Conservation (phyloP, 2,329 filamentous ascomycete species). For the Conoideocrella luteorostrata region DNA sequence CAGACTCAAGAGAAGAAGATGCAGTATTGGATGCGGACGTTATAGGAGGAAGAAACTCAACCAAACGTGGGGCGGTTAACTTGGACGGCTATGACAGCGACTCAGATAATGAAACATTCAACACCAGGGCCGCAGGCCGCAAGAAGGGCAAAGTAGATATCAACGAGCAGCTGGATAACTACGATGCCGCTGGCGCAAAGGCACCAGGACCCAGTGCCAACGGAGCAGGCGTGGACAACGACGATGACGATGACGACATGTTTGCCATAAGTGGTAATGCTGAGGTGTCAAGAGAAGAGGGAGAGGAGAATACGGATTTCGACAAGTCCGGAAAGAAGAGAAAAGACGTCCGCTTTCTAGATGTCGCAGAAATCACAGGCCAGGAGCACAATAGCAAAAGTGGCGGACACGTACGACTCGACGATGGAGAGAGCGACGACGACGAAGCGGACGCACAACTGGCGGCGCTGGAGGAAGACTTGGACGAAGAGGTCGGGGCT, state of each 20-base stretch:
- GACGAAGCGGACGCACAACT: slow-evolving; percentile 64
- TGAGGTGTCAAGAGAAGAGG: slow-evolving; percentile 30
- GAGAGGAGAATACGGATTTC: slow-evolving; percentile 25
- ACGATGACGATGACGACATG: slow-evolving; percentile 73
- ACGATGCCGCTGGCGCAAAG: slow-evolving; percentile 39
- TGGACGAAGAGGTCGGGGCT: slow-evolving; percentile 85
- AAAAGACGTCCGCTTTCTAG: slow-evolving; percentile 56
- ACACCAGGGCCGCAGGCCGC: slow-evolving; percentile 61
- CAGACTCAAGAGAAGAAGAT: slow-evolving; percentile 66
- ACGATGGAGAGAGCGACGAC: slow-evolving; percentile 50
- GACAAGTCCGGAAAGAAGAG: slow-evolving; percentile 48
- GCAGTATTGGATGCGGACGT: slow-evolving; percentile 84
- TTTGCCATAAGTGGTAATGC: slow-evolving; percentile 63
- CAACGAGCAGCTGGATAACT: slow-evolving; percentile 48
- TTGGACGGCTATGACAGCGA: slow-evolving; percentile 96
- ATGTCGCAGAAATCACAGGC: slow-evolving; percentile 64
- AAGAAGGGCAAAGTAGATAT: slow-evolving; percentile 44
- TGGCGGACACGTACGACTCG: slow-evolving; percentile 63
- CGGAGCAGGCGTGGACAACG: slow-evolving; percentile 29
- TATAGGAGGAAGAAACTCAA: slow-evolving; percentile 70
- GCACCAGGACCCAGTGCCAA: slow-evolving; percentile 24
- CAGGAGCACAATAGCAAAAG: slow-evolving; percentile 69
- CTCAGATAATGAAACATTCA: slow-evolving; percentile 84
- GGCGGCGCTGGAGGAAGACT: slow-evolving; percentile 65
- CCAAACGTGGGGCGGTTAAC: slow-evolving; percentile 91